Evolutionary conservation across 495 filamentous ascomycete genomes (phyloP).

Genomic region (Coniosporium apollinis): DNA sequence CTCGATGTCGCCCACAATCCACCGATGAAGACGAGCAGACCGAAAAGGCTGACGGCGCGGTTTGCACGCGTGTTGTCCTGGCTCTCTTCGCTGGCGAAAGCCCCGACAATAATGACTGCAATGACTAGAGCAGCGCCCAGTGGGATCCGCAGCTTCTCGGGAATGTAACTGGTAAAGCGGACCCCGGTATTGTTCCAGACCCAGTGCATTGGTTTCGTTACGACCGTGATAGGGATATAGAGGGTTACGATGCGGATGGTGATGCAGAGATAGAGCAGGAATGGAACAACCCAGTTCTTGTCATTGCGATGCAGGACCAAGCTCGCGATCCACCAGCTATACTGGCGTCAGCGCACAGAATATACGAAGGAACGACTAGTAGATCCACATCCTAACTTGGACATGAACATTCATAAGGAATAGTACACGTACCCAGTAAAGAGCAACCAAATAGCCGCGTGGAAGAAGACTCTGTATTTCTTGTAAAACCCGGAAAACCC

Average conservation of each 20-base stretch:
- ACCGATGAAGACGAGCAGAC: conserved; percentile 54
- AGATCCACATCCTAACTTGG: conserved; percentile 1
- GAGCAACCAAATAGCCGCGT: conserved; percentile 35
- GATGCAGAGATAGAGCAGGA: conserved; percentile 63
- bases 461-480: conserved; percentile 28
- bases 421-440: conserved; percentile 40
- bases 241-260: conserved; percentile 56
- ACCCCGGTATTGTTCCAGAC: conserved; percentile 48
- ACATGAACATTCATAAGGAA: neutral
- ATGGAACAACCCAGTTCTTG: conserved; percentile 69
- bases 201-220: conserved; percentile 45
- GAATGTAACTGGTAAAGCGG: conserved; percentile 35
- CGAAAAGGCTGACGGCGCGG: conserved; percentile 66
- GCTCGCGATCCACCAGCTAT: conserved; percentile 78
- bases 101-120: conserved; percentile 55
- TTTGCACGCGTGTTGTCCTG: conserved; percentile 61
- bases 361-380: neutral
- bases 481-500: conserved; percentile 20
- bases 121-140: conserved; percentile 41
- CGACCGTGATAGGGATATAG: conserved; percentile 48
- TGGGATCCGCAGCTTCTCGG: conserved; percentile 43
- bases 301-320: conserved; percentile 56
- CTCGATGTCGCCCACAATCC: conserved; percentile 51
- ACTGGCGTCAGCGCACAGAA: neutral
- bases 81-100: conserved; percentile 51